Evolutionary conservation across 495 filamentous ascomycete genomes (phyloP).

Genomic region (Pyrenopolyporus hunteri): DNA sequence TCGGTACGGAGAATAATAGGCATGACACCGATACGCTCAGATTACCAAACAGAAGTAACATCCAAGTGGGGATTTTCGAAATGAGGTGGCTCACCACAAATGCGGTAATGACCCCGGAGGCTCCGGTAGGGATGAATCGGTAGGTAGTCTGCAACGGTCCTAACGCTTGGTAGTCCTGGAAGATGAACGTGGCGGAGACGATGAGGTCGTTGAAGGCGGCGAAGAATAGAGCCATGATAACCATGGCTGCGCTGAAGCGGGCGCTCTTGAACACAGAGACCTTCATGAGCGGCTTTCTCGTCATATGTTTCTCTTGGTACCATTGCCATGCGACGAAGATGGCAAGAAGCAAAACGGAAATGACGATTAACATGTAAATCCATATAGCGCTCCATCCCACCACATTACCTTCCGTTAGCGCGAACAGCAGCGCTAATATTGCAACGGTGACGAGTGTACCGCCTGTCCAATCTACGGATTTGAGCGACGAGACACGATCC

Average conservation of each 20-base stretch:
- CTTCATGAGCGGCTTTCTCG: constrained; percentile 62
- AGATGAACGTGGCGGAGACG: constrained; percentile 67
- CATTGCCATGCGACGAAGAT: constrained; percentile 70
- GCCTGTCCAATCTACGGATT: constrained; percentile 68
- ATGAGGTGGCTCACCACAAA: constrained; percentile 62
- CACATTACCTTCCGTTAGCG: constrained; percentile 67
- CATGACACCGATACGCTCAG: constrained; percentile 53
- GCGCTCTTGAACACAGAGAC: constrained; percentile 60
- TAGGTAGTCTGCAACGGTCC: constrained; percentile 62
- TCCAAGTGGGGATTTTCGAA: constrained; percentile 56
- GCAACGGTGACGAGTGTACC: constrained; percentile 67
- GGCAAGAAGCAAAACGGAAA: constrained; percentile 63
- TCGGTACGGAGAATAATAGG: constrained; percentile 62
- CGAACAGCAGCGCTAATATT: constrained; percentile 65
- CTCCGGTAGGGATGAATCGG: constrained; percentile 66
- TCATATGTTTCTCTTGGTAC: constrained; percentile 56
- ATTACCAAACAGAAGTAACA: constrained; percentile 61
- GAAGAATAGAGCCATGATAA: constrained; percentile 66
- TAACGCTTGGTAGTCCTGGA: constrained; percentile 64
- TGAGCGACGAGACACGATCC: constrained; percentile 39
- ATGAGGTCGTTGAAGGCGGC: constrained; percentile 64
- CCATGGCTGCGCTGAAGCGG: constrained; percentile 63
- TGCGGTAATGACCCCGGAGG: constrained; percentile 56
- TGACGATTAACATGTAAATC: constrained; percentile 66
- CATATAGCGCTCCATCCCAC: constrained; percentile 73